Conservation (phyloP, 139 green algal species). For the Choricystis sp. region DNA sequence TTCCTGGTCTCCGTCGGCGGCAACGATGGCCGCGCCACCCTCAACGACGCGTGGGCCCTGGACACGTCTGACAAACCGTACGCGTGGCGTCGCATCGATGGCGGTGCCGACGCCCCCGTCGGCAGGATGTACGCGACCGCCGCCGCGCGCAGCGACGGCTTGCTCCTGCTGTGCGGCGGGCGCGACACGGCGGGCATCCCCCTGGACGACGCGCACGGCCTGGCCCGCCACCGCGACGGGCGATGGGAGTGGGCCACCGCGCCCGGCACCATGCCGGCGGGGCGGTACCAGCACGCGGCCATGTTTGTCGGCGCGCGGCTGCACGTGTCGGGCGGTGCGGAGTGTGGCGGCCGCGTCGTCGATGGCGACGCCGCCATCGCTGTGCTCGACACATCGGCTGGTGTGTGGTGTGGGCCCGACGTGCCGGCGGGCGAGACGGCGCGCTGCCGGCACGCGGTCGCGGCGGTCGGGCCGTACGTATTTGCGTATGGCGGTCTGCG, state of each 20-base stretch:
- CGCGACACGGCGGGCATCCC: constrained; percentile 61
- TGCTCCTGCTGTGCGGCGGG: constrained; percentile 90
- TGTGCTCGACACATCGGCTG: constrained; percentile 76
- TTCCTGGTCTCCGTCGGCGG: constrained; percentile 94
- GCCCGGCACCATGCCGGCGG: constrained; percentile 73
- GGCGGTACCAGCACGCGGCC: constrained; percentile 87
- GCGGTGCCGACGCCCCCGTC: constrained; percentile 60
- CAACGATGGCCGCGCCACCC: constrained; percentile 85
- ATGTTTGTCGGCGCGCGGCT: constrained; percentile 88
- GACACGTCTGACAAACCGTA: constrained; percentile 99
- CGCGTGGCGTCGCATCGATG: constrained; percentile 80
- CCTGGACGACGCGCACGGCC: constrained; percentile 81
- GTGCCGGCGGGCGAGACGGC: neutral
- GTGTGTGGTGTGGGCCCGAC: constrained; percentile 12
- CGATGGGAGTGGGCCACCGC: constrained; percentile 97
- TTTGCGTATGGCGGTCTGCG: constrained; percentile 91
- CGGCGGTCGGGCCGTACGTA: constrained; percentile 69
- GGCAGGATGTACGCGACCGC: constrained; percentile 94
- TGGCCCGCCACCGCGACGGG: constrained; percentile 91
- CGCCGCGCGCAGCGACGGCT: constrained; percentile 72
- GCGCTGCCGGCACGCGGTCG: constrained; percentile 68
- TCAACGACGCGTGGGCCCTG: constrained; percentile 85
- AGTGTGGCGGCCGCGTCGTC: constrained; percentile 90
- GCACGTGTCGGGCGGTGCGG: constrained; percentile 87
- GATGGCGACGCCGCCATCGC: constrained; percentile 62